A percentile compares a stretch with the other conserved stretches of the same genome.
These are phyloP conservation scores for Talaromyces trachyspermus DNA, from an alignment of 495 filamentous ascomycete species.

Conservation along the genomic window DNA sequence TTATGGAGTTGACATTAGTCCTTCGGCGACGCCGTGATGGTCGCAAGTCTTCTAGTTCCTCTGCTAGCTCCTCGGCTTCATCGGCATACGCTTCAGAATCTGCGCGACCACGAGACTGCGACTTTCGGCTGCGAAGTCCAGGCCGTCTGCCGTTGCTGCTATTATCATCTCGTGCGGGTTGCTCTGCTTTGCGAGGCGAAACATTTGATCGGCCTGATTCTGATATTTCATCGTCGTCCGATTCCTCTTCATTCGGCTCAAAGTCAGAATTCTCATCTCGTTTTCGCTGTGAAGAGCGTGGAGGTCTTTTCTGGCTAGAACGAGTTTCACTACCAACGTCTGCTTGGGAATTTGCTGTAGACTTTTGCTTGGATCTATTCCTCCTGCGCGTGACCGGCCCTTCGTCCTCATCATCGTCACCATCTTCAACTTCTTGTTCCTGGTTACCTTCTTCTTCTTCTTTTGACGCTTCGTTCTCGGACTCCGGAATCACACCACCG, in stretches of 20 bases:
- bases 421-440: constrained; percentile 31
- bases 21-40: constrained; percentile 45
- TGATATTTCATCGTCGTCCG: constrained; percentile 51
- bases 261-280: constrained; percentile 79
- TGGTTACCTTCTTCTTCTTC: constrained; percentile 23
- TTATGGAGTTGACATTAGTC: constrained; percentile 46
- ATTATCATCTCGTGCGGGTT: constrained; percentile 37
- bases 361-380: constrained; percentile 32
- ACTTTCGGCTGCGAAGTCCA: constrained; percentile 40
- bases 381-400: constrained; percentile 49
- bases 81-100: constrained; percentile 40
- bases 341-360: constrained; percentile 22
- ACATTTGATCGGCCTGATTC: constrained; percentile 39
- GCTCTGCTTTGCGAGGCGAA: constrained; percentile 37
- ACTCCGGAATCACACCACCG: constrained; percentile 44
- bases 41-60: constrained; percentile 66
- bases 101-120: constrained; percentile 45
- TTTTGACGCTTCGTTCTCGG: constrained; percentile 37
- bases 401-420: constrained; percentile 66
- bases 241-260: constrained; percentile 61
- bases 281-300: constrained; percentile 45
- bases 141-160: constrained; percentile 43
- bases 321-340: constrained; percentile 40
- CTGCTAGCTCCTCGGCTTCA: constrained; percentile 66
- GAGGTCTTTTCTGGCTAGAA: constrained; percentile 39